A percentile compares a stretch with the other conserved stretches of the same genome.
phyloP scores from a whole-genome alignment of 768 basidiomycete genomes.

The Calocybe cyanea region DNA sequence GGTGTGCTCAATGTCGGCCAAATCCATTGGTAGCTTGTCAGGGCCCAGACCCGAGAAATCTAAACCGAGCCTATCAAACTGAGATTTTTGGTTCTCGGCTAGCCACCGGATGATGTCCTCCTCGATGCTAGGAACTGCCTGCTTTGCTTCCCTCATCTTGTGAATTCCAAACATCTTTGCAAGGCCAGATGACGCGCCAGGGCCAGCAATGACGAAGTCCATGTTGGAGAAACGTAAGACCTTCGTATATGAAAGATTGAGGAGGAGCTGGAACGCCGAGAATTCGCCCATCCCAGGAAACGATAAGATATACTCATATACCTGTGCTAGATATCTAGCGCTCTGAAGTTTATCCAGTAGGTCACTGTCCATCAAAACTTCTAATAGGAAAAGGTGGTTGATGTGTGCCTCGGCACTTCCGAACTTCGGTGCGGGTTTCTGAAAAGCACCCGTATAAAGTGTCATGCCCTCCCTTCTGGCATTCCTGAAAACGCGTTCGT shows the following conservation, averaged over 20 bases:
- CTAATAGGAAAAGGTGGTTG: constrained; percentile 63
- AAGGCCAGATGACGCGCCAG: constrained; percentile 66
- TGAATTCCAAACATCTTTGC: constrained; percentile 56
- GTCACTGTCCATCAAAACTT: constrained; percentile 54
- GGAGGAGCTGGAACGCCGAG: constrained; percentile 63
- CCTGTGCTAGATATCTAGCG: constrained; percentile 57
- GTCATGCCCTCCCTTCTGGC: constrained; percentile 32
- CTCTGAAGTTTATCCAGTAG: constrained; percentile 44
- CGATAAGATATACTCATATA: constrained; percentile 53
- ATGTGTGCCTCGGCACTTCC: constrained; percentile 42
- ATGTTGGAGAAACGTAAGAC: constrained; percentile 59
- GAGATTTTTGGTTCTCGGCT: constrained; percentile 50
- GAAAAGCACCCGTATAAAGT: constrained; percentile 72
- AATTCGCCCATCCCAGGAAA: constrained; percentile 77
- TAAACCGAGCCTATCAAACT: constrained; percentile 59
- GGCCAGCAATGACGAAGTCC: constrained; percentile 69
- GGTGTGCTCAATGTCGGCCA: constrained; percentile 75
- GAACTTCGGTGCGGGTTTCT: constrained; percentile 63
- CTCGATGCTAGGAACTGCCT: constrained; percentile 36
- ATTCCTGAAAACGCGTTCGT: constrained; percentile 46
- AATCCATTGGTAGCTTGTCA: constrained; percentile 45
- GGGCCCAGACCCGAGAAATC: constrained; percentile 50
- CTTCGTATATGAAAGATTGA: constrained; percentile 54
- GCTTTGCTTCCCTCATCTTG: constrained; percentile 28
- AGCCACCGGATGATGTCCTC: constrained; percentile 64